A percentile compares a stretch with the other conserved stretches of the same genome.
Conservation (phyloP, 768 basidiomycete genomes). For the Lactifluus rugatus region DNA sequence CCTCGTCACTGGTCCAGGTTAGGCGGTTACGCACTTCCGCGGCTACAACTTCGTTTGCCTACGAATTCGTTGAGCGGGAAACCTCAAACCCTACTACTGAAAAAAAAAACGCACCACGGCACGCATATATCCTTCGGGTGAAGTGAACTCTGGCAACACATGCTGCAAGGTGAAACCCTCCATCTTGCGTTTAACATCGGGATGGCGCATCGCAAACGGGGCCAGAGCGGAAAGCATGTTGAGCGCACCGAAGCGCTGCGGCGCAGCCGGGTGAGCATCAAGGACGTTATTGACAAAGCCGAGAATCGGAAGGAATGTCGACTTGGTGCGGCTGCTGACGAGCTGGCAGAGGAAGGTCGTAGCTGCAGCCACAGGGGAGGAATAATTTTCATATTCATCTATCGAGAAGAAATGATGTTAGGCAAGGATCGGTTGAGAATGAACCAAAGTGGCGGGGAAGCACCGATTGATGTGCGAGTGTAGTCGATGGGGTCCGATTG, state of each 20-base stretch:
- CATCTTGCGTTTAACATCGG: slow-evolving; percentile 66
- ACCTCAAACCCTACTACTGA: neutral
- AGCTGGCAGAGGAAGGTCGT: slow-evolving; percentile 74
- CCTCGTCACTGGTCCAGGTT: slow-evolving; percentile 55
- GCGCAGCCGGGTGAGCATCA: slow-evolving; percentile 47
- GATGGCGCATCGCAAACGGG: slow-evolving; percentile 75
- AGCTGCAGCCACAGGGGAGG: slow-evolving; percentile 68
- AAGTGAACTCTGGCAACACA: slow-evolving; percentile 63
- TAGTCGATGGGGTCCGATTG: slow-evolving; percentile 78
- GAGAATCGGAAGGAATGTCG: slow-evolving; percentile 74
- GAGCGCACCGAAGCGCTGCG: slow-evolving; percentile 75
- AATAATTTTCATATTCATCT: slow-evolving; percentile 79
- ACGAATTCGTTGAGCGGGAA: neutral
- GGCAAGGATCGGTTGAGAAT: neutral
- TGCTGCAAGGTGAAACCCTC: slow-evolving; percentile 67
- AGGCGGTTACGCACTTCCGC: slow-evolving; percentile 64
- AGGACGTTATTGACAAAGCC: slow-evolving; percentile 69
- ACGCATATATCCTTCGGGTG: slow-evolving; percentile 61
- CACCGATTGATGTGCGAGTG: slow-evolving; percentile 65
- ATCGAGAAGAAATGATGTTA: neutral
- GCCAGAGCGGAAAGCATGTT: slow-evolving; percentile 73
- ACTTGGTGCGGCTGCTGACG: slow-evolving; percentile 69
- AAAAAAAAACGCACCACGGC: slow-evolving; percentile 46
- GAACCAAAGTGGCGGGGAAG: neutral
- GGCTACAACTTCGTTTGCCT: slow-evolving; percentile 78